Conservation (phyloP, 352 stramenopile species). For the Pythium vanterpoolii region DNA sequence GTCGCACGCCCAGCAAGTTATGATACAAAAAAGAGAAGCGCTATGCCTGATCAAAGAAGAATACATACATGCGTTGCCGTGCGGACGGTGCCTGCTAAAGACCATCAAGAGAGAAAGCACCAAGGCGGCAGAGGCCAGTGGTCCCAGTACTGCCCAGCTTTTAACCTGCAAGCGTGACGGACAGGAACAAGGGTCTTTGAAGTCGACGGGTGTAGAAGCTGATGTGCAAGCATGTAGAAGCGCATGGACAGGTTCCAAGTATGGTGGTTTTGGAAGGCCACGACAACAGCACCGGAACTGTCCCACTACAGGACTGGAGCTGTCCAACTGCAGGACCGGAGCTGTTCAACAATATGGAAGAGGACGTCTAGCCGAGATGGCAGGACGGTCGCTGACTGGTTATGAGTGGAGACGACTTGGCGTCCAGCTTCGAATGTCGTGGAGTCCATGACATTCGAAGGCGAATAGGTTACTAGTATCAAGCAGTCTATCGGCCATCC, state of each 20-base stretch:
- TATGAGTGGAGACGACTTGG: too few relatives aligned
- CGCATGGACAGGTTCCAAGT: neutral
- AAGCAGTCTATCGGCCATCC: too few relatives aligned
- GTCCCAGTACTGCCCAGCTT: slow-evolving; percentile 1
- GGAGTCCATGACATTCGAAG: too few relatives aligned
- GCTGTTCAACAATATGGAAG: too few relatives aligned
- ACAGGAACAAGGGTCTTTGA: too few relatives aligned
- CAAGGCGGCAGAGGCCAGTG: neutral
- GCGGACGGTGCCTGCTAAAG: neutral
- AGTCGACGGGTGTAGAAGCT: neutral
- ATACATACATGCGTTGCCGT: slow-evolving; percentile 25
- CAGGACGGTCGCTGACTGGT: too few relatives aligned
- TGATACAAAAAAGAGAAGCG: slow-evolving; percentile 16
- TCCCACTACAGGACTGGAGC: too few relatives aligned
- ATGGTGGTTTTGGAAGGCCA: neutral
- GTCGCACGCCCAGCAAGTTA: slow-evolving; percentile 7
- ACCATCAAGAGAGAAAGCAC: slow-evolving; percentile 3
- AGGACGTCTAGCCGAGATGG: too few relatives aligned
- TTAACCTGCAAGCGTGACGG: slow-evolving; percentile 4
- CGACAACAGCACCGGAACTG: too few relatives aligned
- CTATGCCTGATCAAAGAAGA: slow-evolving; percentile 23
- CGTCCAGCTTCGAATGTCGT: too few relatives aligned
- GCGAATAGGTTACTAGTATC: too few relatives aligned
- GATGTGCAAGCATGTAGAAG: neutral
- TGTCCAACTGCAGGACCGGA: too few relatives aligned